phyloP scores from a whole-genome alignment of 192 early-diverging fungal species.

The Phycomyces nitens region DNA sequence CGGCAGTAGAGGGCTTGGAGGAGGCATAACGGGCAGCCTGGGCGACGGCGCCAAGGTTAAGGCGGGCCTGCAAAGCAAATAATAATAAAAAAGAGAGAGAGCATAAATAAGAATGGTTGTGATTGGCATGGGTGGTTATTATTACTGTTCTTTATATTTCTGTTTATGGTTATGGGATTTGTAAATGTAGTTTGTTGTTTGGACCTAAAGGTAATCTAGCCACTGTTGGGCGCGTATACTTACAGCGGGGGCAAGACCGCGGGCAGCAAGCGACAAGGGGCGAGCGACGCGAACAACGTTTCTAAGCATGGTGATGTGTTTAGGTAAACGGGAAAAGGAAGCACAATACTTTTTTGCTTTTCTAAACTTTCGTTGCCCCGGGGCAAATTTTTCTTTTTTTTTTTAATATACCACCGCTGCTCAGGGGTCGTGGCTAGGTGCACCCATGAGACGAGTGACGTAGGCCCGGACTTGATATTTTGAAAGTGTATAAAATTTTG shows the following conservation, averaged over 20 bases:
- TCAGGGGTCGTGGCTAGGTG: not conserved
- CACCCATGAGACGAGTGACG: not conserved
- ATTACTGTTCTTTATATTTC: too few species aligned
- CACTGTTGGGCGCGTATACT: conserved; percentile 5
- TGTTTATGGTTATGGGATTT: too few species aligned
- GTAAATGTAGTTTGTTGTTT: too few species aligned
- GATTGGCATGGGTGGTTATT: too few species aligned
- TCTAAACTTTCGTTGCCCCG: not conserved
- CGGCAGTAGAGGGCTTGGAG: conserved; percentile 74
- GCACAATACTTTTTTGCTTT: conserved; percentile 7
- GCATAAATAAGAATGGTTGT: not conserved
- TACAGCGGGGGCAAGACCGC: conserved; percentile 49
- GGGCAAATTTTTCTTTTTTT: not conserved
- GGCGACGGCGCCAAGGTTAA: conserved; percentile 52
- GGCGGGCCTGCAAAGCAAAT: conserved; percentile 39
- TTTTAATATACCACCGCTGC: not conserved
- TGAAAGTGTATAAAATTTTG: too few species aligned
- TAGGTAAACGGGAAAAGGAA: conserved; percentile 12
- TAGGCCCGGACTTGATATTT: not conserved
- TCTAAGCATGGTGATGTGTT: conserved; percentile 46
- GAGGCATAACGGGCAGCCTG: conserved; percentile 54
- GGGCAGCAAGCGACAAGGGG: conserved; percentile 43
- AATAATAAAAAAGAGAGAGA: not conserved
- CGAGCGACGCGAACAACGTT: conserved; percentile 50
- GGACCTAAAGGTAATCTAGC: too few species aligned